A percentile compares a stretch with the other conserved stretches of the same genome.
phyloP scores from a whole-genome alignment of 2,329 filamentous ascomycete species.

The Periconia sp. region DNA sequence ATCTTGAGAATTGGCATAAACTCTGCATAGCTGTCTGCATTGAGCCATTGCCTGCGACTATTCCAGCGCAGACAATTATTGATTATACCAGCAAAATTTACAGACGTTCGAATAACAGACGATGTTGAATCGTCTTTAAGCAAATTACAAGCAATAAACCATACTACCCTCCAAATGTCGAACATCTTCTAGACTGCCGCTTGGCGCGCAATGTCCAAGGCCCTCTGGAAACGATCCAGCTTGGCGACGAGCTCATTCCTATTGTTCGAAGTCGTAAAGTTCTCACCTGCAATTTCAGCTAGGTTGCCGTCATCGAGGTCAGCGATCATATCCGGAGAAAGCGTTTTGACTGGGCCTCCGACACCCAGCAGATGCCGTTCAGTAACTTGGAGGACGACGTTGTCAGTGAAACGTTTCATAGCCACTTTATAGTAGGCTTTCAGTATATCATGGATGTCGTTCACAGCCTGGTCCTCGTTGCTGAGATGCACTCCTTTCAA shows the following conservation, averaged over 20 bases:
- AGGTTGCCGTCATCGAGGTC: constrained; percentile 57
- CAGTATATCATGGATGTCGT: constrained; percentile 67
- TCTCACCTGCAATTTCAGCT: constrained; percentile 65
- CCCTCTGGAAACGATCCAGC: constrained; percentile 12
- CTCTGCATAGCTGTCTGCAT: constrained; percentile 12
- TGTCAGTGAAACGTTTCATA: constrained; percentile 67
- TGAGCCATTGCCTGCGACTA: constrained; percentile 6
- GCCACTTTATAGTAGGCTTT: constrained; percentile 68
- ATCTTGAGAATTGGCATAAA: constrained; percentile 14
- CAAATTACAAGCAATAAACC: too few species aligned
- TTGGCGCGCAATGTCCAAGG: constrained; percentile 12
- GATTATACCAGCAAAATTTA: too few species aligned
- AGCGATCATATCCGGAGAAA: constrained; percentile 60
- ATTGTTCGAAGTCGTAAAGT: constrained; percentile 32
- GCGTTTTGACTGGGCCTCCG: constrained; percentile 58
- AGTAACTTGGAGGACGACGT: constrained; percentile 64
- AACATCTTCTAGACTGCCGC: constrained; percentile 2
- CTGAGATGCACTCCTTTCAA: constrained; percentile 11
- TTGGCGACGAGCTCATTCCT: constrained; percentile 11
- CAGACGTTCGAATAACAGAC: too few species aligned
- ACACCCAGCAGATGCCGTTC: constrained; percentile 61
- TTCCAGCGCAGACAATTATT: too few species aligned
- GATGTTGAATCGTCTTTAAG: too few species aligned
- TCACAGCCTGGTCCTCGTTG: constrained; percentile 33
- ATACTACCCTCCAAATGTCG: too few species aligned